Conservation (phyloP, 805 yeast genomes). For the Candida vaughaniae region DNA sequence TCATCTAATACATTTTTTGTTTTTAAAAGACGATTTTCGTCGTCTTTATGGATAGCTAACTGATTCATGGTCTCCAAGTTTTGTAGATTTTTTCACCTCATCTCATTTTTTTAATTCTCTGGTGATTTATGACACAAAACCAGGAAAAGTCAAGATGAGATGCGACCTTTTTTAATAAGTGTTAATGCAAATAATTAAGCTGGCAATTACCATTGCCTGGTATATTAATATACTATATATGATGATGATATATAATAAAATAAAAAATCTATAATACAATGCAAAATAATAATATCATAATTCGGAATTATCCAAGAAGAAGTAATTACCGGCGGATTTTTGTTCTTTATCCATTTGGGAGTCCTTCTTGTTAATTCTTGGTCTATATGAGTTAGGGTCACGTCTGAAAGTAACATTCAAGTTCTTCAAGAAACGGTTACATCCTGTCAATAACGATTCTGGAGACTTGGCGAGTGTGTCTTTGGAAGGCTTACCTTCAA, state of each 20-base stretch:
- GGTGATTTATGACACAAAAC: background rate
- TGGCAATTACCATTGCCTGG: too few species aligned
- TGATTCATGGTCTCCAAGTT: slow-evolving; percentile 30
- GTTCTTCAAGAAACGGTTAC: slow-evolving; percentile 95
- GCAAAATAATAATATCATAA: slow-evolving; percentile 22
- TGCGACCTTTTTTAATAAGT: too few species aligned
- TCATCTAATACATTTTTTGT: slow-evolving; percentile 68
- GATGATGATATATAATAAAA: slow-evolving; percentile 6
- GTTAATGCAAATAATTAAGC: too few species aligned
- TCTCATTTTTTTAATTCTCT: background rate
- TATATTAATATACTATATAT: too few species aligned
- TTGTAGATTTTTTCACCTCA: slow-evolving; percentile 1
- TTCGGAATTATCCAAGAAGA: slow-evolving; percentile 77
- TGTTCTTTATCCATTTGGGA: slow-evolving; percentile 99
- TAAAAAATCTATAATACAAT: slow-evolving; percentile 8
- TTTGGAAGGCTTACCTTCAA: slow-evolving; percentile 91
- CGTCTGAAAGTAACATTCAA: slow-evolving; percentile 98
- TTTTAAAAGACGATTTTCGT: slow-evolving; percentile 67
- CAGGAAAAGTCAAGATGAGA: too few species aligned
- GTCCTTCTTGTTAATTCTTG: slow-evolving; percentile 95
- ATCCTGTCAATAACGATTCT: slow-evolving; percentile 92
- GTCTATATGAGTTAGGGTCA: slow-evolving; percentile 97
- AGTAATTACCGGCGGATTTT: slow-evolving; percentile 87
- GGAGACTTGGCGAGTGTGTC: slow-evolving; percentile 85
- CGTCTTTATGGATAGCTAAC: slow-evolving; percentile 71